phyloP scores from a whole-genome alignment of 2,329 filamentous ascomycete species.

The Neonectria punicea region DNA sequence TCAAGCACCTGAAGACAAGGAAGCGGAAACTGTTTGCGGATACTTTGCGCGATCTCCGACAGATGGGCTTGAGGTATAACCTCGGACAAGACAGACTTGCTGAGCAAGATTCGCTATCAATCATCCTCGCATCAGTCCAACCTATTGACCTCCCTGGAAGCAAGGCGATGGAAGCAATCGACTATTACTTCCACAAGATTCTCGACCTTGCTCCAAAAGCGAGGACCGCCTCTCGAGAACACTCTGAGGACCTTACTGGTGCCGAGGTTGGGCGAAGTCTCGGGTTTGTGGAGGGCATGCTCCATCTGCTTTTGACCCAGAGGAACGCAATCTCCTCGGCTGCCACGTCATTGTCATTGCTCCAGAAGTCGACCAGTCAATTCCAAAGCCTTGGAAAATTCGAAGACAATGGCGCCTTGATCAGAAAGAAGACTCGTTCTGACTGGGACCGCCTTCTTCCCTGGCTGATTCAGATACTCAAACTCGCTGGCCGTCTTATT shows the following conservation, averaged over 20 bases:
- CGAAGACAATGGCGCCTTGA: conserved; percentile 37
- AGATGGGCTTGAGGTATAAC: conserved; percentile 92
- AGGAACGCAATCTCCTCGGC: conserved; percentile 59
- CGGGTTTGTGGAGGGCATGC: conserved; percentile 86
- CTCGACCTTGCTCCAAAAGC: conserved; percentile 78
- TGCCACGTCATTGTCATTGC: conserved; percentile 49
- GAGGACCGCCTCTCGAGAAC: conserved; percentile 74
- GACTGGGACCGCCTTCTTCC: conserved; percentile 45
- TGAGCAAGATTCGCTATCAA: conserved; percentile 76
- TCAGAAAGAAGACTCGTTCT: conserved; percentile 25
- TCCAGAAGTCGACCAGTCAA: conserved; percentile 52
- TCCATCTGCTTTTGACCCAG: conserved; percentile 73
- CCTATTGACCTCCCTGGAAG: conserved; percentile 49
- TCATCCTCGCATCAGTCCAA: conserved; percentile 71
- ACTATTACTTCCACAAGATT: conserved; percentile 83
- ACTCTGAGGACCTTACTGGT: conserved; percentile 85
- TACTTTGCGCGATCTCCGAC: conserved; percentile 81
- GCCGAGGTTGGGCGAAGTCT: conserved; percentile 83
- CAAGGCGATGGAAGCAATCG: conserved; percentile 52
- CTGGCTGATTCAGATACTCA: conserved; percentile 79
- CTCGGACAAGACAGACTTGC: conserved; percentile 77
- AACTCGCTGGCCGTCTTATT: conserved; percentile 70
- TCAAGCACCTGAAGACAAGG: conserved; percentile 90
- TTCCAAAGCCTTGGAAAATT: conserved; percentile 50
- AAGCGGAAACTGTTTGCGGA: conserved; percentile 94